These are phyloP conservation scores for Iberis pinnata DNA, from an alignment of 345 rosid species.

Conservation along the genomic window DNA sequence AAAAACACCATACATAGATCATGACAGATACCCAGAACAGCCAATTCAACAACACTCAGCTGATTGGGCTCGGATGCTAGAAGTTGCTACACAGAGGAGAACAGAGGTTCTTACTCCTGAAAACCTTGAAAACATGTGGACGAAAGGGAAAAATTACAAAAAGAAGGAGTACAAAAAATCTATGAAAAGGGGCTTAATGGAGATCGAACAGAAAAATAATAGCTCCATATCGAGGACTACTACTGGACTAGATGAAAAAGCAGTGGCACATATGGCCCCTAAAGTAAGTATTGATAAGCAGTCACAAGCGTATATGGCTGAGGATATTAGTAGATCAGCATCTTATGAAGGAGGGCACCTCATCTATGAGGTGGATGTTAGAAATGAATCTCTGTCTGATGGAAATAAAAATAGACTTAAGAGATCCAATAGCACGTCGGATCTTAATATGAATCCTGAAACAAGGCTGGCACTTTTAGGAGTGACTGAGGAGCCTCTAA, in stretches of 20 bases:
- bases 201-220: slow-evolving; percentile 25
- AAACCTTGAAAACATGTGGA: slow-evolving; percentile 99
- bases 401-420: slow-evolving; percentile 57
- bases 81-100: slow-evolving; percentile 87
- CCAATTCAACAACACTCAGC: slow-evolving; percentile 39
- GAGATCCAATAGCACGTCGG: slow-evolving; percentile 85
- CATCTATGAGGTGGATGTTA: slow-evolving; percentile 25
- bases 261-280: slow-evolving; percentile 31
- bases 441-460: slow-evolving; percentile 44
- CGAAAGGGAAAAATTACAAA: slow-evolving; percentile 88
- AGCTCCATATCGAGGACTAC: slow-evolving; percentile 28
- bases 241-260: slow-evolving; percentile 37
- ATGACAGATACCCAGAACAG: slow-evolving; percentile 31
- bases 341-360: slow-evolving; percentile 30
- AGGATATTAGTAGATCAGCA: slow-evolving; percentile 26
- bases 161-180: slow-evolving; percentile 57
- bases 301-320: slow-evolving; percentile 25
- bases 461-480: slow-evolving; percentile 40
- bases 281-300: slow-evolving; percentile 34
- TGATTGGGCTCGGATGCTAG: slow-evolving; percentile 78
- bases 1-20: slow-evolving; percentile 26
- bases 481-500: slow-evolving; percentile 53
- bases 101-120: slow-evolving; percentile 93
- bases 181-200: slow-evolving; percentile 24
- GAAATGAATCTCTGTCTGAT: slow-evolving; percentile 28